Evolutionary conservation across 176 grass and related monocot genomes (phyloP).

Genomic region (Saccharum spontaneum): DNA sequence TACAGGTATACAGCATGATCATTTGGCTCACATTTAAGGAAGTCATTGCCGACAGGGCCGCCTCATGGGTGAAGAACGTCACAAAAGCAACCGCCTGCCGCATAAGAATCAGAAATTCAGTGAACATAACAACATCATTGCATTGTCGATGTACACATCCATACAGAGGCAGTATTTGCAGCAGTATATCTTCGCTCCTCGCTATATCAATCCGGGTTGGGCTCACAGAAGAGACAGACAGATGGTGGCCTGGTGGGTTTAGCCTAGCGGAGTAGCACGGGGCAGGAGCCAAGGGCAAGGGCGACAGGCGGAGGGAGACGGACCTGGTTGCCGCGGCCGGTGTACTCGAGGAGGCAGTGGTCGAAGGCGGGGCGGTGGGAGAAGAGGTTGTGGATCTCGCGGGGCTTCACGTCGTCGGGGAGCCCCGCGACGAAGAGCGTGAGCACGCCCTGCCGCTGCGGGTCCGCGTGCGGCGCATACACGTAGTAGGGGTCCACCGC

Average conservation of each 20-base stretch:
- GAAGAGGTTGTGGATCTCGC: constrained; percentile 94
- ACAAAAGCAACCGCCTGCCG: constrained; percentile 85
- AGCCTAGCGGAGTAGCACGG: background rate
- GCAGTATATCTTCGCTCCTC: background rate
- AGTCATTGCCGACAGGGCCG: constrained; percentile 64
- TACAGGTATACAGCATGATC: background rate
- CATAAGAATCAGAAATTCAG: constrained; percentile 37
- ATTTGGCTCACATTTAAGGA: constrained; percentile 70
- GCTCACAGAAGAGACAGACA: background rate
- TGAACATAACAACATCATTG: background rate
- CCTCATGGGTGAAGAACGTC: constrained; percentile 87
- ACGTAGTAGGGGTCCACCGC: constrained; percentile 39
- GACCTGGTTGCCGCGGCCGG: constrained; percentile 86
- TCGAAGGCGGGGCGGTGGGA: constrained; percentile 78
- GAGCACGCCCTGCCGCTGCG: constrained; percentile 44
- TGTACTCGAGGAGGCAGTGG: constrained; percentile 90
- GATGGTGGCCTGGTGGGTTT: background rate
- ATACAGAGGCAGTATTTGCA: background rate
- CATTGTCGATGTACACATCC: background rate
- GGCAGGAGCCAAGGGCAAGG: background rate
- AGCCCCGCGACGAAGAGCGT: constrained; percentile 84
- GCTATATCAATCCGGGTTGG: background rate
- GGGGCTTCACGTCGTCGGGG: constrained; percentile 82
- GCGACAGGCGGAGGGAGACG: background rate
- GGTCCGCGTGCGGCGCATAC: constrained; percentile 42